Conservation (phyloP, 345 rosid species). For the Populus deltoides region DNA sequence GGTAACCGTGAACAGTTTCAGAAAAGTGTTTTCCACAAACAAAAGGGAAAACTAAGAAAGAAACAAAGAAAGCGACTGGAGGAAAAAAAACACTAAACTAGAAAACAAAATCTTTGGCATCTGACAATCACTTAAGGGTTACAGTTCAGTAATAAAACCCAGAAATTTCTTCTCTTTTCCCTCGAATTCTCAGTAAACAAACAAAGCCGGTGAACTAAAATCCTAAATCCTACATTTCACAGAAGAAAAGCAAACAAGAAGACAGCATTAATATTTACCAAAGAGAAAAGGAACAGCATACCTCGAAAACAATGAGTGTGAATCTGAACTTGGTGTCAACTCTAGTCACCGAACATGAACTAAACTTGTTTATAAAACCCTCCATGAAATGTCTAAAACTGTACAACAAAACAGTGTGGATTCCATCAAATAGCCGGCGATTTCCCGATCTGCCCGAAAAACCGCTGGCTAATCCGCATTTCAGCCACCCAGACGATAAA, state of each 20-base stretch:
- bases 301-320: constrained; percentile 47
- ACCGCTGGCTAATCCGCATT: constrained; percentile 26
- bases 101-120: not conserved
- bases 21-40: constrained; percentile 1
- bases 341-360: constrained; percentile 33
- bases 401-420: constrained; percentile 27
- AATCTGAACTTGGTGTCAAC: constrained; percentile 49
- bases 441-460: constrained; percentile 22
- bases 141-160: constrained; percentile 4
- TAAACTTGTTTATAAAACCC: constrained; percentile 31
- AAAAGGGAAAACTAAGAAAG: constrained; percentile 5
- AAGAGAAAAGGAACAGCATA: constrained; percentile 29
- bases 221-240: constrained; percentile 23
- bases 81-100: not conserved
- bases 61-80: constrained; percentile 10
- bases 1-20: constrained; percentile 8
- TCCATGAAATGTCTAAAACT: constrained; percentile 63
- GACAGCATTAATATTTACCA: not conserved
- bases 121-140: not conserved
- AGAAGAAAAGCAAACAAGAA: not conserved
- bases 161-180: constrained; percentile 8
- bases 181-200: constrained; percentile 12
- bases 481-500: not conserved
- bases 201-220: constrained; percentile 10
- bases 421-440: constrained; percentile 28